Evolutionary conservation across 495 filamentous ascomycete species (phyloP).

Genomic region (Hyaloscypha hepaticicola): DNA sequence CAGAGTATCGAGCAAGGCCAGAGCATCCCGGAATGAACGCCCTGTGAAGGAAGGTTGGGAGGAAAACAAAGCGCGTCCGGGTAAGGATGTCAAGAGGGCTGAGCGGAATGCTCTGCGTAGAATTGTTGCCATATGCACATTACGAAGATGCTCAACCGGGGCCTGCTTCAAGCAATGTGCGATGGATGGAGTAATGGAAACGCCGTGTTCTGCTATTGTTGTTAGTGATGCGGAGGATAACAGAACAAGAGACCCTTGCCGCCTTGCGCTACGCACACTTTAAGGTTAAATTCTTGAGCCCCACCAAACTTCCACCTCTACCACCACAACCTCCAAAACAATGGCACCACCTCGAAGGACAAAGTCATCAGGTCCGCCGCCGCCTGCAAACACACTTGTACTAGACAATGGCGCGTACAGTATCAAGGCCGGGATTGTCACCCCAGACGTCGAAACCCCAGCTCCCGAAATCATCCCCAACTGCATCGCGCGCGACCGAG

Average conservation of each 20-base stretch:
- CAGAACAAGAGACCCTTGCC: too few relatives aligned
- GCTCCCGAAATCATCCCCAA: slow-evolving; percentile 66
- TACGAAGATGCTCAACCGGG: too few relatives aligned
- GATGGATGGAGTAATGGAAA: too few relatives aligned
- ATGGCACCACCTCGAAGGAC: slow-evolving; percentile 48
- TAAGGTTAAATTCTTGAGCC: too few relatives aligned
- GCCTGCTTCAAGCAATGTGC: too few relatives aligned
- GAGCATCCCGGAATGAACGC: slow-evolving; percentile 42
- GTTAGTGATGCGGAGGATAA: too few relatives aligned
- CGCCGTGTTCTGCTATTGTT: too few relatives aligned
- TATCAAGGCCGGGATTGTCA: slow-evolving; percentile 86
- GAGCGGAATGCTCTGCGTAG: too few relatives aligned
- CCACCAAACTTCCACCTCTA: too few relatives aligned
- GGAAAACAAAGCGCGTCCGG: neutral
- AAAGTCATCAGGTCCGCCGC: slow-evolving; percentile 40
- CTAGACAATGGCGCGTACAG: slow-evolving; percentile 94
- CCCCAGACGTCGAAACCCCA: slow-evolving; percentile 18
- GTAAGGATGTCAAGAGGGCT: neutral
- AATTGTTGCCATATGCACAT: too few relatives aligned
- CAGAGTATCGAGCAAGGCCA: slow-evolving; percentile 61
- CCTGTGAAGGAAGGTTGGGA: slow-evolving; percentile 25
- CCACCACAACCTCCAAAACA: neutral
- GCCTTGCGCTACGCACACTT: neutral
- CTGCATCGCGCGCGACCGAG: slow-evolving; percentile 79
- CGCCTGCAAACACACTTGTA: slow-evolving; percentile 70